Base-by-base conservation (phyloP, 495 filamentous ascomycete genomes). In the Trichoderma asperelloides region DNA sequence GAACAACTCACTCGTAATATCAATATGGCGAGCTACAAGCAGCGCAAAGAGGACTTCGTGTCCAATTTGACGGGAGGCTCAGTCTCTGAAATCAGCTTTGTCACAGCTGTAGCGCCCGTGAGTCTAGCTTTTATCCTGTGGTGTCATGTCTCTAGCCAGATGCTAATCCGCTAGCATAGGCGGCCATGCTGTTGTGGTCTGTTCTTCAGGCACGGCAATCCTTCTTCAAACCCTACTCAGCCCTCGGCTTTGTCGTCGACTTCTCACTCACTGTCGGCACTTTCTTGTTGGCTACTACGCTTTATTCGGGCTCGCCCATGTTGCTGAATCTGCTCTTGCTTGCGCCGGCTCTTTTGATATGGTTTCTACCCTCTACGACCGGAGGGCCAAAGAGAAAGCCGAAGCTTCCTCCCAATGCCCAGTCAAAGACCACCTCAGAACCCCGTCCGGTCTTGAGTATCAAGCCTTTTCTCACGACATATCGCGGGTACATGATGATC, bases 31-130 rank as follows among this genome's bases (percentile, higher is more conserved):
- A 87, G 81, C 77, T 94, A 96, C 79, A 99, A 98, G 80, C 84
- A 88, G 64, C 83, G 87, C 64, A 99, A 98, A 76, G 93, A 96
- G 82, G 91, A 91, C 66, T 97, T 96, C 73, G 95, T 99, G 71
- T 97, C 94, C 23, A 90, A 92, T 74, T 87, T 96, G 40, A 86
- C 88, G n/a, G 95, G 95, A 45, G 92, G 94, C 47, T 81, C 84
- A 16, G 88, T 97, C 62, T 74, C 79, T 33, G 95, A 99, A 73
- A 94, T 99, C 78, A 93, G 96, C 71, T 80, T 82, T 68, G 89
- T 98, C 62, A 90, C 89, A 47, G 84, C 89, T 7, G 88, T 95
- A 65, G 91, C 91, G 72, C 88, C 95, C 67, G 95, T 98, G 84
- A 71, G 87, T 76, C 45, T 63, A 33, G 11, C 67, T 39, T 43